phyloP scores from a whole-genome alignment of 2,329 filamentous ascomycete species.

The Neurospora sp. region DNA sequence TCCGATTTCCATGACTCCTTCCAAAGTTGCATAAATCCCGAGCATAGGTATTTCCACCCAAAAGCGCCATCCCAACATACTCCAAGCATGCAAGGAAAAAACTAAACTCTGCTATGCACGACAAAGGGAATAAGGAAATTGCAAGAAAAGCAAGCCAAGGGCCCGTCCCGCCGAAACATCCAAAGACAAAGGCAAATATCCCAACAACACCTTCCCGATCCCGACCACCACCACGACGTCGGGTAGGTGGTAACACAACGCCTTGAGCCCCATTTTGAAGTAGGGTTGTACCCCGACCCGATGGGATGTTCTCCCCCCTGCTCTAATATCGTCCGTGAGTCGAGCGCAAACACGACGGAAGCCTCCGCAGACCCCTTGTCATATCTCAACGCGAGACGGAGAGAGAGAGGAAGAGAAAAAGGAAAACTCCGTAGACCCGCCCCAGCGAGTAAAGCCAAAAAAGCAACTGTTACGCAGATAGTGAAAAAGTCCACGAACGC shows the following conservation, averaged over 20 bases:
- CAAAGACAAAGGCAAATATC: not conserved
- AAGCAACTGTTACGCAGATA: not conserved
- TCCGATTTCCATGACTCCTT: not conserved
- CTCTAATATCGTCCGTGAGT: not conserved
- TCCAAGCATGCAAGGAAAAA: not conserved
- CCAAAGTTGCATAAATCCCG: not conserved
- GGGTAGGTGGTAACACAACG: not conserved
- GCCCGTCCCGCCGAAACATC: not conserved
- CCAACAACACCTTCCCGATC: not conserved
- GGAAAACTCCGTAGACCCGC: not conserved
- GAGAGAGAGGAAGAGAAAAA: not conserved
- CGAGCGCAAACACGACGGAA: not conserved
- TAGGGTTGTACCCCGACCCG: not conserved
- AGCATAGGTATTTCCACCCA: not conserved
- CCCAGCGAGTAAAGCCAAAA: not conserved
- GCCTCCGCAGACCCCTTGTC: not conserved
- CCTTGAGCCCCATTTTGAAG: not conserved
- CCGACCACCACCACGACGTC: not conserved
- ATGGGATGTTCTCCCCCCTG: not conserved
- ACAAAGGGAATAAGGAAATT: not conserved
- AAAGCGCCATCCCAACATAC: not conserved
- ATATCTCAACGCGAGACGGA: not conserved
- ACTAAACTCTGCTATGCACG: not conserved
- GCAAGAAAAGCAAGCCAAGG: not conserved
- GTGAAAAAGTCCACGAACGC: not conserved